Percentiles rank a stretch among this genome's conserved stretches.
phyloP scores from a whole-genome alignment of 1,139 yeast genomes.

The Sugiyamaella xylanicola region DNA sequence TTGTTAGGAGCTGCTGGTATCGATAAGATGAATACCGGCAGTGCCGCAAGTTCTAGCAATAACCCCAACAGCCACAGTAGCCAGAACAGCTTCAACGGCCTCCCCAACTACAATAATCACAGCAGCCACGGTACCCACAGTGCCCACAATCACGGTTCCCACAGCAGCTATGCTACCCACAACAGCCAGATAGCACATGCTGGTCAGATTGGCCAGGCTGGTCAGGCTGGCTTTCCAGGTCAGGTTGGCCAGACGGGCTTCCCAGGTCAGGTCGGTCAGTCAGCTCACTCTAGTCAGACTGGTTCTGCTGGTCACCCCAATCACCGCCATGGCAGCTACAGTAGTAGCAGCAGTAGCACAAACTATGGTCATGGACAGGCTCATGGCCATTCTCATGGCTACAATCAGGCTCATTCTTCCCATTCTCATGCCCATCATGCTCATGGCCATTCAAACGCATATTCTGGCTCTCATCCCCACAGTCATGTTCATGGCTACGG shows the following conservation, averaged over 20 bases:
- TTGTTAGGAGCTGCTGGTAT: slow-evolving; percentile 5
- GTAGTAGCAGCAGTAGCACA: background rate
- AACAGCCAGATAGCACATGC: background rate
- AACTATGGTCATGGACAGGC: background rate
- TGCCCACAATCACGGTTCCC: background rate
- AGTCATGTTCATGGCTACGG: too few relatives aligned
- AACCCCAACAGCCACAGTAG: background rate
- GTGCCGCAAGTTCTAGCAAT: background rate
- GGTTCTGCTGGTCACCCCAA: background rate
- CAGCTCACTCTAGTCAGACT: too few relatives aligned
- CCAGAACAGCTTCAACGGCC: background rate
- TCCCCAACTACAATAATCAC: background rate
- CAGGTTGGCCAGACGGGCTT: background rate
- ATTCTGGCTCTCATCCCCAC: too few relatives aligned
- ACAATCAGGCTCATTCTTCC: background rate
- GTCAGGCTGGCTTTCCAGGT: background rate
- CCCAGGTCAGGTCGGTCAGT: too few relatives aligned
- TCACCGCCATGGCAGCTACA: background rate
- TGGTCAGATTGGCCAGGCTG: background rate
- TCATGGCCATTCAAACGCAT: background rate
- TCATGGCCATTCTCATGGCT: background rate
- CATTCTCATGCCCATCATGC: background rate
- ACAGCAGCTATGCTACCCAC: background rate
- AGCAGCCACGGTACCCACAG: background rate
- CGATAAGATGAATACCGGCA: slow-evolving; percentile 4